Conservation (phyloP, 371 early-diverging fungal genomes). For the Dichotomocladium elegans region DNA sequence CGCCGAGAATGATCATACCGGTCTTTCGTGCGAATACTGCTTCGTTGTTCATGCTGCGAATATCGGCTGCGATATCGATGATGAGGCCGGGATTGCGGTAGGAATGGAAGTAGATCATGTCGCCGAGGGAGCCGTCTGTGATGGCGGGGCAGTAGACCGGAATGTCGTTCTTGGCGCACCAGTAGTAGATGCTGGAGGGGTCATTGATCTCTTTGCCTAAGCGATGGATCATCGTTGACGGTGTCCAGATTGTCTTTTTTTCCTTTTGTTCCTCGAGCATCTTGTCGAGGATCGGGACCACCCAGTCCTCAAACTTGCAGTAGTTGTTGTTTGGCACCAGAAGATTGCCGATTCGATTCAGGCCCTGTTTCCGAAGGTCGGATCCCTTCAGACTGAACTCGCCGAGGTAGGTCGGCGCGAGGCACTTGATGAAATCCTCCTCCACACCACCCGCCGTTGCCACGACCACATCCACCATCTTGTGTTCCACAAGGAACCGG, state of each 20-base stretch:
- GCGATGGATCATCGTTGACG: slow-evolving; percentile 90
- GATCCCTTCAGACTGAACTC: slow-evolving; percentile 81
- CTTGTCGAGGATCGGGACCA: slow-evolving; percentile 91
- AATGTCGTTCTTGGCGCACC: slow-evolving; percentile 91
- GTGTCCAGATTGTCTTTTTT: slow-evolving; percentile 84
- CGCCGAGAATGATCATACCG: slow-evolving; percentile 98
- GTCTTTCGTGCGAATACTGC: slow-evolving; percentile 95
- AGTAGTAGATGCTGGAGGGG: slow-evolving; percentile 95
- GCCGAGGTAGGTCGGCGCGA: slow-evolving; percentile 90
- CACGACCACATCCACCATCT: slow-evolving; percentile 92
- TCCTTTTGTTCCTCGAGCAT: slow-evolving; percentile 89
- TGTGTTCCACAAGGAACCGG: slow-evolving; percentile 87
- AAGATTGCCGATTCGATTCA: slow-evolving; percentile 98
- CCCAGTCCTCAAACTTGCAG: slow-evolving; percentile 98
- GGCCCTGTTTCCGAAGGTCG: slow-evolving; percentile 84
- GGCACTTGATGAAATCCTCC: slow-evolving; percentile 99
- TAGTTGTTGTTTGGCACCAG: slow-evolving; percentile 99
- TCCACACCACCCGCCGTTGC: slow-evolving; percentile 99
- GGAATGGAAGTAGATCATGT: slow-evolving; percentile 98
- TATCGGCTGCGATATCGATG: slow-evolving; percentile 96
- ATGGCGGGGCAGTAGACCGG: slow-evolving; percentile 99
- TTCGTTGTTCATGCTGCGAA: slow-evolving; percentile 90
- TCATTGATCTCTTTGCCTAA: slow-evolving; percentile 96
- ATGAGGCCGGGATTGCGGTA: slow-evolving; percentile 93
- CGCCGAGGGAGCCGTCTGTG: slow-evolving; percentile 98